Conservation (phyloP, 805 yeast species). For the Metschnikowia aberdeeniae region DNA sequence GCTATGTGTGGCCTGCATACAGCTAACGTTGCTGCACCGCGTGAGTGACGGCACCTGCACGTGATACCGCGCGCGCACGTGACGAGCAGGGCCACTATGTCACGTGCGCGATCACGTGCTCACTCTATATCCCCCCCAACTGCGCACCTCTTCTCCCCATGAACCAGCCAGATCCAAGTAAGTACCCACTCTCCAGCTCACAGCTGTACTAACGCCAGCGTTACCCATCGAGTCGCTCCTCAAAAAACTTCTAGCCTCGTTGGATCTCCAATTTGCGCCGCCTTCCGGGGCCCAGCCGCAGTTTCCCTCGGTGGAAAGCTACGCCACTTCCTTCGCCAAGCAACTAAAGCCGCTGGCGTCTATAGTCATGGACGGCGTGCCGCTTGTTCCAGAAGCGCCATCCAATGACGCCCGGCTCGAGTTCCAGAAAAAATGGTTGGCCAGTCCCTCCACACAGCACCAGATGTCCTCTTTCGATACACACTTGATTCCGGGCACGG, state of each 20-base stretch:
- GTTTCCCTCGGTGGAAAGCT: constrained; percentile 33
- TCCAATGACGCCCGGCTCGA: constrained; percentile 35
- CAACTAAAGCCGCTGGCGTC: constrained; percentile 51
- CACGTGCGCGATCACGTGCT: too few relatives aligned
- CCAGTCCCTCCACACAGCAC: constrained; percentile 57
- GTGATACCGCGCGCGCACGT: neutral
- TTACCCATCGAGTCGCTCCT: constrained; percentile 39
- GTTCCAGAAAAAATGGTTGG: constrained; percentile 58
- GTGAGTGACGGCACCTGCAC: neutral
- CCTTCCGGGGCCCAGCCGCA: constrained; percentile 14
- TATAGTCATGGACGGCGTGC: constrained; percentile 56
- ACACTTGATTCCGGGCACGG: constrained; percentile 65
- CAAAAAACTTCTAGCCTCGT: constrained; percentile 29
- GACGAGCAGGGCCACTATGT: too few relatives aligned
- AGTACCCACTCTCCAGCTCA: constrained; percentile 9
- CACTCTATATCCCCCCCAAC: too few relatives aligned
- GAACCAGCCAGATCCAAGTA: constrained; percentile 23
- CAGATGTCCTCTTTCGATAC: constrained; percentile 60
- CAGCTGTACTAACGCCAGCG: constrained; percentile 20
- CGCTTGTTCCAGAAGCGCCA: constrained; percentile 33
- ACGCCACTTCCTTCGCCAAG: constrained; percentile 45
- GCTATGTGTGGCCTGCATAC: neutral
- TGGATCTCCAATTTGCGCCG: constrained; percentile 33
- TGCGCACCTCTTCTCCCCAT: constrained; percentile 1
- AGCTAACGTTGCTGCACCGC: neutral